A percentile compares a stretch with the other conserved stretches of the same genome.
Conservation (phyloP, 768 basidiomycete species). For the Psilocybe tampanensis region DNA sequence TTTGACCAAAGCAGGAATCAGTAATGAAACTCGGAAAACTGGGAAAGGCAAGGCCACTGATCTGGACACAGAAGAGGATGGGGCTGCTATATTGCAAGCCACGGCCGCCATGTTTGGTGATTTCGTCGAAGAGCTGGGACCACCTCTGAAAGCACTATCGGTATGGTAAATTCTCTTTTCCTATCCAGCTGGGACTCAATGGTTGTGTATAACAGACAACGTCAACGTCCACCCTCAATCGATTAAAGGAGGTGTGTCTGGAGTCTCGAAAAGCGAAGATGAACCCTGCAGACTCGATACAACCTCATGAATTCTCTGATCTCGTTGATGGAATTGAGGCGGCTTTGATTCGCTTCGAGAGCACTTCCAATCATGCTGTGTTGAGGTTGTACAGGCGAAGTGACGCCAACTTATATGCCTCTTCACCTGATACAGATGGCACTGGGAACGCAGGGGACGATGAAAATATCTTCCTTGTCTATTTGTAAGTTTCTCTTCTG, state of each 20-base stretch:
- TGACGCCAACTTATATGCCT: conserved; percentile 33
- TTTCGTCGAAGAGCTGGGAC: conserved; percentile 76
- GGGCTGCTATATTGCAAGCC: conserved; percentile 51
- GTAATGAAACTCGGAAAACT: conserved; percentile 24
- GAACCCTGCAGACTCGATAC: conserved; percentile 34
- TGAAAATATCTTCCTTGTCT: conserved; percentile 86
- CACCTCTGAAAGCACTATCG: conserved; percentile 73
- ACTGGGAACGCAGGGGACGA: conserved; percentile 51
- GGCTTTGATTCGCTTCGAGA: conserved; percentile 75
- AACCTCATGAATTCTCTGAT: conserved; percentile 63
- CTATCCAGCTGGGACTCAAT: background rate
- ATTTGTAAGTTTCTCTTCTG: conserved; percentile 66
- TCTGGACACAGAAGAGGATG: conserved; percentile 27
- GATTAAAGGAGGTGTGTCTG: conserved; percentile 68
- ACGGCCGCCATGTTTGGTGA: conserved; percentile 79
- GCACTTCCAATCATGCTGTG: conserved; percentile 83
- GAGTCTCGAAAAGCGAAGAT: conserved; percentile 37
- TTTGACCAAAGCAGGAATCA: conserved; percentile 60
- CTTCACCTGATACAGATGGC: conserved; percentile 32
- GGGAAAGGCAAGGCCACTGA: conserved; percentile 18
- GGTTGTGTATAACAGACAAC: conserved; percentile 45
- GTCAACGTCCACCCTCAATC: conserved; percentile 60
- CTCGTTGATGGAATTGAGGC: conserved; percentile 68
- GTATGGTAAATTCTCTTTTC: conserved; percentile 40
- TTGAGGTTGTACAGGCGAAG: conserved; percentile 70